phyloP scores from a whole-genome alignment of 805 yeast species.

The Lipomyces kockii region DNA sequence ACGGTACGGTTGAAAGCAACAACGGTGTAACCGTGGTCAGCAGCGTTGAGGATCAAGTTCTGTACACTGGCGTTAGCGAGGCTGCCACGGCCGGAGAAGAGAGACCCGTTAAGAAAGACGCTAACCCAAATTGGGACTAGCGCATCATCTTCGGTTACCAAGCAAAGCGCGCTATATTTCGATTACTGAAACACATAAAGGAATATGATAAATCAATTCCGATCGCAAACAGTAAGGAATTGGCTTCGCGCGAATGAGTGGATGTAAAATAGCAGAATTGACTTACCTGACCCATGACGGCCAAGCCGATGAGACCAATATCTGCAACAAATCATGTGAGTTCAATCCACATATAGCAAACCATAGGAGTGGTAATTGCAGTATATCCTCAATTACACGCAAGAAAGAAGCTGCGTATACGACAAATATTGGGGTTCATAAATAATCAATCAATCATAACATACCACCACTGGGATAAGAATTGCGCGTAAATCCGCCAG shows the following conservation, averaged over 20 bases:
- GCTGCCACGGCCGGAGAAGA: slow-evolving; percentile 14
- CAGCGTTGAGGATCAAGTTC: slow-evolving; percentile 95
- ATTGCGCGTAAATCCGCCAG: slow-evolving; percentile 24
- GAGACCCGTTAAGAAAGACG: slow-evolving; percentile 7
- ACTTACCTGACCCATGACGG: slow-evolving; percentile 91
- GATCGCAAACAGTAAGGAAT: not conserved
- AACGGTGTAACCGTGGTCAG: slow-evolving; percentile 95
- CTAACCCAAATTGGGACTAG: slow-evolving; percentile 17
- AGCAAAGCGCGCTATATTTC: not conserved
- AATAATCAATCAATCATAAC: slow-evolving; percentile 3
- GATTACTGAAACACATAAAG: not conserved
- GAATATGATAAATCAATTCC: not conserved
- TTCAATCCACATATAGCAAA: not conserved
- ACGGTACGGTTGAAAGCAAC: slow-evolving; percentile 99
- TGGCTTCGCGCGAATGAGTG: not conserved
- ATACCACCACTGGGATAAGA: slow-evolving; percentile 32
- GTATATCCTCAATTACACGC: not conserved
- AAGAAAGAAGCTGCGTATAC: not conserved
- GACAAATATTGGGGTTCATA: not conserved
- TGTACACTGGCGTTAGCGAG: slow-evolving; percentile 33
- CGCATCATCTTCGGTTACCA: not conserved
- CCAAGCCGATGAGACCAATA: slow-evolving; percentile 98
- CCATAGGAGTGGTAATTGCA: not conserved
- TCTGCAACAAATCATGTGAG: slow-evolving; percentile 58
- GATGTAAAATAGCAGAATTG: not conserved